A percentile compares a stretch with the other conserved stretches of the same genome.
Conservation (phyloP, 1,139 yeast genomes). For the Taiozyma sp. region DNA sequence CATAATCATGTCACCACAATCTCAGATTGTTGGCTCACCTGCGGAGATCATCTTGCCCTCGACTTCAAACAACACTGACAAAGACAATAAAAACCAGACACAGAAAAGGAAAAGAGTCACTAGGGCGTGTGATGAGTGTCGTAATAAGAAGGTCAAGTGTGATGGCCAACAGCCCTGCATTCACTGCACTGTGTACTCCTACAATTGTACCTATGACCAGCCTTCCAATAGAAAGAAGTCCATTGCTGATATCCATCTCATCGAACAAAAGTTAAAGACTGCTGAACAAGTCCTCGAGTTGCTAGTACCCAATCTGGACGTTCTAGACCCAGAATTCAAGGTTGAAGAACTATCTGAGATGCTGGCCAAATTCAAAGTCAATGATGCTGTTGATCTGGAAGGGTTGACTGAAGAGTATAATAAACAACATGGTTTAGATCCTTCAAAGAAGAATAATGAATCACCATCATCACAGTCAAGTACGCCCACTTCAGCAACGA, state of each 20-base stretch:
- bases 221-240: slow-evolving; percentile 58
- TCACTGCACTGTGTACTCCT: slow-evolving; percentile 87
- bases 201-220: slow-evolving; percentile 68
- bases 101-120: slow-evolving; percentile 75
- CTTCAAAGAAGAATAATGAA: neutral
- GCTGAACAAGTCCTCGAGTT: slow-evolving; percentile 35
- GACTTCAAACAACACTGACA: neutral
- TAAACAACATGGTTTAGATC: neutral
- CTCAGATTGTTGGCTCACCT: slow-evolving; percentile 4
- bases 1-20: neutral
- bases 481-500: slow-evolving; percentile 1
- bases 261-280: slow-evolving; percentile 30
- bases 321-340: slow-evolving; percentile 42
- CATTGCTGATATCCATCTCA: slow-evolving; percentile 30
- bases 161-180: slow-evolving; percentile 93
- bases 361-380: slow-evolving; percentile 2
- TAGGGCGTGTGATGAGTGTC: slow-evolving; percentile 87
- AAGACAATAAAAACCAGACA: slow-evolving; percentile 1
- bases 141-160: slow-evolving; percentile 83
- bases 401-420: slow-evolving; percentile 10
- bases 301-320: slow-evolving; percentile 47
- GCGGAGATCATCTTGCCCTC: slow-evolving; percentile 3
- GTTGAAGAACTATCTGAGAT: slow-evolving; percentile 34
- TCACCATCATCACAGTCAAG: slow-evolving; percentile 1
- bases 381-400: slow-evolving; percentile 2